Evolutionary conservation across 345 rosid species (phyloP).

Genomic region (Eutrema japonicum): DNA sequence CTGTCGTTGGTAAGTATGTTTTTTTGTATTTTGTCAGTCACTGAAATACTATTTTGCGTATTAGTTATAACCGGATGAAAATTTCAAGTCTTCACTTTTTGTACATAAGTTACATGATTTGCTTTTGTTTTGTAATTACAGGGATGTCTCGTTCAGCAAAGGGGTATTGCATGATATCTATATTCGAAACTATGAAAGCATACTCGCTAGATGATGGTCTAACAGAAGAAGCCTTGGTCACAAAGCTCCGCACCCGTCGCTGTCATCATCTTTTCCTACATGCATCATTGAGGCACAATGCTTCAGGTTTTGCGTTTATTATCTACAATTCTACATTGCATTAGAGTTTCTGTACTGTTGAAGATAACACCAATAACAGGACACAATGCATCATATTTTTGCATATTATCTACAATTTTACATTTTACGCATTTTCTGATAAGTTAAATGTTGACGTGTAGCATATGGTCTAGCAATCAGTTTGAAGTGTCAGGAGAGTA

Average conservation of each 20-base stretch:
- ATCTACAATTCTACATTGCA: neutral
- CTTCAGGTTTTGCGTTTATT: slow-evolving; percentile 70
- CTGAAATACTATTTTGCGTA: neutral
- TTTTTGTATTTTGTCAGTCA: slow-evolving; percentile 8
- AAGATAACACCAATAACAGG: neutral
- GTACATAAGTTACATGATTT: slow-evolving; percentile 4
- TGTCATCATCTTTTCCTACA: slow-evolving; percentile 91
- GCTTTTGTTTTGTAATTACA: slow-evolving; percentile 39
- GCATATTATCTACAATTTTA: neutral
- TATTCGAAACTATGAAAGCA: slow-evolving; percentile 93
- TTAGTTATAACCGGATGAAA: neutral
- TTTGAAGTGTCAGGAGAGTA: neutral
- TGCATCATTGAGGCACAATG: slow-evolving; percentile 65
- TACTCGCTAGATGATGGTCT: slow-evolving; percentile 87
- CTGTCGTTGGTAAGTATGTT: slow-evolving; percentile 73
- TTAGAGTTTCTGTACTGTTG: neutral
- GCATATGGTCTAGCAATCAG: slow-evolving; percentile 10
- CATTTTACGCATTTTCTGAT: neutral
- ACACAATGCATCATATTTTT: neutral
- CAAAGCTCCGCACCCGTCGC: slow-evolving; percentile 84
- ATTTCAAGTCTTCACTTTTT: neutral
- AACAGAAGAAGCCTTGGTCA: slow-evolving; percentile 93
- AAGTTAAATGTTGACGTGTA: slow-evolving; percentile 9
- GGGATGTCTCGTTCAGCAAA: slow-evolving; percentile 92
- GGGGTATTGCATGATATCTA: slow-evolving; percentile 78